Conservation (phyloP, 2,329 filamentous ascomycete genomes). For the Thelonectria rubi region DNA sequence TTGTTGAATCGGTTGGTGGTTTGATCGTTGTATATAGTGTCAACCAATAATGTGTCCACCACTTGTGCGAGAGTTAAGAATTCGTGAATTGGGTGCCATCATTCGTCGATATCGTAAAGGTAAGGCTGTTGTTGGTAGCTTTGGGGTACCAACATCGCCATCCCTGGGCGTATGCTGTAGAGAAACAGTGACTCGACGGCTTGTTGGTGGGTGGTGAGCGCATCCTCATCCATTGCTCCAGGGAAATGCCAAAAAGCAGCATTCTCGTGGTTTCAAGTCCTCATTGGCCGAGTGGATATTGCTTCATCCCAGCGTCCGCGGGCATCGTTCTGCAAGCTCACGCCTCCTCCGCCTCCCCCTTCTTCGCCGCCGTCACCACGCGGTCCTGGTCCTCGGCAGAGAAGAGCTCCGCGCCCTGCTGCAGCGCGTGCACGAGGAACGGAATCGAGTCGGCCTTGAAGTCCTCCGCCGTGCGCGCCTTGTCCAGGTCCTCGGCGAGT, state of each 20-base stretch:
- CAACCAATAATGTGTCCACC: not conserved
- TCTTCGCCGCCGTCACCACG: conserved; percentile 31
- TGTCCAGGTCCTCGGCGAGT: conserved; percentile 78
- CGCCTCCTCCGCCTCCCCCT: conserved; percentile 24
- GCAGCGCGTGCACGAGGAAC: conserved; percentile 72
- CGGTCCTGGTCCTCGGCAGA: conserved; percentile 51
- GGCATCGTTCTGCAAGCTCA: conserved; percentile 11
- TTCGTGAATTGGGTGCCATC: not conserved
- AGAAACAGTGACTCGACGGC: not conserved
- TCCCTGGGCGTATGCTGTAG: not conserved
- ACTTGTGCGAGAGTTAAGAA: not conserved
- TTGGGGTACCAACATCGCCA: not conserved
- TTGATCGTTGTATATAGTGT: not conserved
- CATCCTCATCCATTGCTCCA: not conserved
- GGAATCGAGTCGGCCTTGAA: conserved; percentile 72
- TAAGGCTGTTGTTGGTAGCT: not conserved
- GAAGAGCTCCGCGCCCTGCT: conserved; percentile 73
- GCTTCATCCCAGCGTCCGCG: not conserved
- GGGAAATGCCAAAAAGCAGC: not conserved
- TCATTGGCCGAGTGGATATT: not conserved
- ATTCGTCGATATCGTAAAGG: not conserved
- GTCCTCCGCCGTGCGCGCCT: conserved; percentile 73
- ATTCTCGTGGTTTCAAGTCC: not conserved
- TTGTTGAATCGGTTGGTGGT: not conserved
- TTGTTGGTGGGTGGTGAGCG: not conserved